Evolutionary conservation across 2,329 filamentous ascomycete species (phyloP).

Genomic region (Pestalotiopsis sp.): DNA sequence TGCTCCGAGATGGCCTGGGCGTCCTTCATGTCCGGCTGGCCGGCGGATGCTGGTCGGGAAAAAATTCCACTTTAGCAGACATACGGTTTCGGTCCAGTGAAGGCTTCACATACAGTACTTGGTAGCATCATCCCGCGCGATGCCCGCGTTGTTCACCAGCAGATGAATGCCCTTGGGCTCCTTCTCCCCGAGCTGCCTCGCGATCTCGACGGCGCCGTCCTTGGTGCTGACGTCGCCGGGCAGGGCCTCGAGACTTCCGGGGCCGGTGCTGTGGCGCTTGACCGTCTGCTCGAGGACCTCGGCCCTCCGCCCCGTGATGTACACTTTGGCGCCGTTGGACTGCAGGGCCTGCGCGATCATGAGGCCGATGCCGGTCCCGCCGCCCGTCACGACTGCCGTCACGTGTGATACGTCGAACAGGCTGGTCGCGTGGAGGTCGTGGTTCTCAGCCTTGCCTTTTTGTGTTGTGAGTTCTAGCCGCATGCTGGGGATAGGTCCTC

Average conservation of each 20-base stretch:
- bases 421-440: constrained; percentile 9
- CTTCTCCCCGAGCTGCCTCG: constrained; percentile 52
- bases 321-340: constrained; percentile 23
- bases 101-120: constrained; percentile 39
- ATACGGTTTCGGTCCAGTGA: not conserved
- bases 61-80: constrained; percentile 47
- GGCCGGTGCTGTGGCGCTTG: constrained; percentile 14
- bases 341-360: constrained; percentile 20
- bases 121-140: constrained; percentile 54
- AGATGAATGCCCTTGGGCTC: constrained; percentile 56
- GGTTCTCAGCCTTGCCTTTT: constrained; percentile 8
- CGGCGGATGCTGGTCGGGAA: constrained; percentile 32
- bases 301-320: constrained; percentile 21
- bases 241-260: constrained; percentile 13
- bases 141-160: constrained; percentile 54
- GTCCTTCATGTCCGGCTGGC: constrained; percentile 49
- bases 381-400: constrained; percentile 18
- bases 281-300: constrained; percentile 17
- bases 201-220: constrained; percentile 46
- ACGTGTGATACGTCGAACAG: constrained; percentile 16
- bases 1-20: constrained; percentile 52
- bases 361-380: constrained; percentile 18
- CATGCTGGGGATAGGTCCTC: not conserved
- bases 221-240: constrained; percentile 36
- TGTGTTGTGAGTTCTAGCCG: not conserved